These are phyloP conservation scores for Arthrocladium fulminans DNA, from an alignment of 2,329 filamentous ascomycete genomes.

Conservation along the genomic window DNA sequence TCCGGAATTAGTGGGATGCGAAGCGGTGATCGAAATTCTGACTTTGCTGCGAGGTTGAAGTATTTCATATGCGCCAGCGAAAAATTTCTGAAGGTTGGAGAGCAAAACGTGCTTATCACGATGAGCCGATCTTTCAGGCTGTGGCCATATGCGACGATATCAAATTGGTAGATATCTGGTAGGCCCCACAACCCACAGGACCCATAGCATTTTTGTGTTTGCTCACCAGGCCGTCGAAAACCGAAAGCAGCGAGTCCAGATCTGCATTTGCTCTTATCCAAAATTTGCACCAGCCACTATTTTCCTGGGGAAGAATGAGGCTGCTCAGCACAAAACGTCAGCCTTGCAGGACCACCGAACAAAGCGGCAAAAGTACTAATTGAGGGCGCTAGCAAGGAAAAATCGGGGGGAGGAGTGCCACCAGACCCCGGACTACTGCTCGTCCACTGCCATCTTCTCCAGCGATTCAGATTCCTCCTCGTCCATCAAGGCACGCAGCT, in stretches of 20 bases:
- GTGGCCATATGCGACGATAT: neutral
- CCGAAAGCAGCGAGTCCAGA: neutral
- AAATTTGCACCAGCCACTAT: neutral
- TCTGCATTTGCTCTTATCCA: neutral
- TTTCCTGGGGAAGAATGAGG: neutral
- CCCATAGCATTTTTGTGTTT: constrained; percentile 1
- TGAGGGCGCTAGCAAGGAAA: too few species aligned
- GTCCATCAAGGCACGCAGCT: constrained; percentile 84
- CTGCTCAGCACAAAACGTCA: neutral
- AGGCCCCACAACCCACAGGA: neutral
- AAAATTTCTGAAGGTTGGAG: constrained; percentile 2
- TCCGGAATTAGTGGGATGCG: neutral
- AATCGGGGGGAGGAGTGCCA: neutral
- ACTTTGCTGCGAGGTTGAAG: neutral
- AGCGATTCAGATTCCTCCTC: constrained; percentile 46
- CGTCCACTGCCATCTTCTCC: constrained; percentile 20
- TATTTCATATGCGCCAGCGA: neutral
- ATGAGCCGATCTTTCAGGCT: constrained; percentile 5
- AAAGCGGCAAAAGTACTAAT: neutral
- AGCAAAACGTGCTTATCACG: neutral
- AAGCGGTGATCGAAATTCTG: neutral
- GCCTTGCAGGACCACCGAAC: neutral
- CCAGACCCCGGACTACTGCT: constrained; percentile 12
- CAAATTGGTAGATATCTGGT: constrained; percentile 1
- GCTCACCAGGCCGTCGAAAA: neutral